Evolutionary conservation across 495 filamentous ascomycete genomes (phyloP).

Genomic region (Tuber melanosporum): DNA sequence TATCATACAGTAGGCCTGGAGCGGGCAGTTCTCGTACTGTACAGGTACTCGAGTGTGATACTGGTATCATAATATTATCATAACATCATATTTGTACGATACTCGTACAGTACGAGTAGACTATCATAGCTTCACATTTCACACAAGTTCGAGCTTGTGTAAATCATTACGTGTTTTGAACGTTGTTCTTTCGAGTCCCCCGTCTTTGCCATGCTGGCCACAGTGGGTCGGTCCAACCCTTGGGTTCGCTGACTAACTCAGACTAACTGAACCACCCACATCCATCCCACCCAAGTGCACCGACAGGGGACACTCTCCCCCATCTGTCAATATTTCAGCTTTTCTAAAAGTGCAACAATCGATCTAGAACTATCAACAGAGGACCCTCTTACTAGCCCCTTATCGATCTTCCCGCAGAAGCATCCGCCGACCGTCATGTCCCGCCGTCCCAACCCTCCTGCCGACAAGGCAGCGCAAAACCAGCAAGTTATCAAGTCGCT

Average conservation of each 20-base stretch:
- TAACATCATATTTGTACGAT: too few species aligned
- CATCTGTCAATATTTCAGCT: background rate
- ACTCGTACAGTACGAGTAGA: too few species aligned
- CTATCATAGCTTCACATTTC: too few species aligned
- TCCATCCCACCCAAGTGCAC: background rate
- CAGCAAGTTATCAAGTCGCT: conserved; percentile 83
- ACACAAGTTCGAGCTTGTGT: too few species aligned
- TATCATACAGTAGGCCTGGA: too few species aligned
- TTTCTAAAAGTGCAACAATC: background rate
- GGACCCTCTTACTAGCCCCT: background rate
- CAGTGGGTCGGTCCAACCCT: background rate
- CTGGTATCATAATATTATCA: background rate
- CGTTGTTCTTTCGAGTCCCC: background rate
- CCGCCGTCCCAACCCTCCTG: conserved; percentile 68
- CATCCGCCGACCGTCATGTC: conserved; percentile 61
- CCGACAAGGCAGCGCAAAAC: conserved; percentile 83
- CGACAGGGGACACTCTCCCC: background rate
- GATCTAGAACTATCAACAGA: background rate
- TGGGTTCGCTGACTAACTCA: background rate
- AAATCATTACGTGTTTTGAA: background rate
- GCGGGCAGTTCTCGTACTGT: too few species aligned
- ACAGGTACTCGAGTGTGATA: background rate
- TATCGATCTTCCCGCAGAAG: background rate
- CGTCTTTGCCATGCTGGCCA: background rate
- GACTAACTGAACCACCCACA: background rate